Base-by-base conservation (phyloP, 441 rosid species). In the Viola pubescens region DNA sequence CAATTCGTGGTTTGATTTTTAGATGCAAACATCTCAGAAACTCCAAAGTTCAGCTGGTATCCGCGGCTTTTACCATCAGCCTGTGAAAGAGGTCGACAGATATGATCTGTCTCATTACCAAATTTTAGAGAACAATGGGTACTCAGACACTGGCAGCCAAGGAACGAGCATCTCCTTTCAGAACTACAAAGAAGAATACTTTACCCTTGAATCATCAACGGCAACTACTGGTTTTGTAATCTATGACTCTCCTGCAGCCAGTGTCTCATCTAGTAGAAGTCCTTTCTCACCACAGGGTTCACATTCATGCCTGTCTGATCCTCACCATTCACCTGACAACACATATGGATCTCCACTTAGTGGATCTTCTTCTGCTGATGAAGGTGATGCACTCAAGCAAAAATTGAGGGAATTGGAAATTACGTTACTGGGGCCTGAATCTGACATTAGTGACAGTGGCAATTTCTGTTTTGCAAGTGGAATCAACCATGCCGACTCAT, bases 241-340 rank as follows among this genome's bases (percentile, higher is more conserved):
- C 47, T 69, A 66, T 61, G 85, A 79, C 65, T 81, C 89, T 38
- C 80, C 81, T 48, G 79, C 73, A 44, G 63, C 68, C 37, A 79
- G 85, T 50, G 45, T 62, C 69, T 74, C 79, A 45, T 76, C 85
- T 4, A 77, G 63, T 61, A 61, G 75, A 62, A 76, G 85, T 65
- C 82, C 92, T 40, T 81, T 77, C 65, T 79, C 86, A 34, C 80
- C 85, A 7, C 86, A 74, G 60, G 83, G 78, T 60, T 84, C 89
- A 37, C 73, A 77, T 42, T 82, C 92, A 38, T 81, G 54, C 65
- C 48, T 68, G 37, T 81, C 86, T 4, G 83, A 82, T 63, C 81
- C 64, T 55, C 79, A 62, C 68, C 75, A 62, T 61, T 79, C 86
- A 14, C 75, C 81, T 39, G 81, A 75, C 58, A 70, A 69, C 61